phyloP scores from a whole-genome alignment of 108 stramenopile species.

The Skeletonema tropicum region DNA sequence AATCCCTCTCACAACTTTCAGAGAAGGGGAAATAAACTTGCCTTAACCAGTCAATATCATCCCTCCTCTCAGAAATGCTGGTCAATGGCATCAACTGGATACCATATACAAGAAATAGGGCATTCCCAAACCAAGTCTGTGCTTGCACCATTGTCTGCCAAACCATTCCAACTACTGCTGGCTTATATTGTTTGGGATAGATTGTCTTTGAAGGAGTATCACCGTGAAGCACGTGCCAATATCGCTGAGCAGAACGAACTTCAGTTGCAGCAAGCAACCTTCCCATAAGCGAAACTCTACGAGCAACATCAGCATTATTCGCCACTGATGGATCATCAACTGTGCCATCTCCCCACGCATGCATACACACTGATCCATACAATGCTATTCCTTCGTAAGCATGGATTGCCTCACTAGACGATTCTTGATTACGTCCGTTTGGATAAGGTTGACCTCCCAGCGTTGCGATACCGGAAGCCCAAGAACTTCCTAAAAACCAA shows the following conservation, averaged over 20 bases:
- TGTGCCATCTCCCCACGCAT: slow-evolving; percentile 40
- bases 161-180: slow-evolving; percentile 54
- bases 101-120: slow-evolving; percentile 71
- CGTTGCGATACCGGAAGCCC: slow-evolving; percentile 89
- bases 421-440: slow-evolving; percentile 97
- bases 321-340: slow-evolving; percentile 30
- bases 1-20: slow-evolving; percentile 60
- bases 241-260: slow-evolving; percentile 77
- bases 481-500: slow-evolving; percentile 84
- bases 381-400: slow-evolving; percentile 91
- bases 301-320: slow-evolving; percentile 53
- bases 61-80: slow-evolving; percentile 82
- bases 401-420: slow-evolving; percentile 89
- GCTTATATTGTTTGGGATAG: slow-evolving; percentile 21
- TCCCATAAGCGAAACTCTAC: slow-evolving; percentile 68
- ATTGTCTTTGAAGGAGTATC: slow-evolving; percentile 51
- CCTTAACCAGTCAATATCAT: slow-evolving; percentile 78
- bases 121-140: slow-evolving; percentile 70
- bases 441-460: slow-evolving; percentile 72
- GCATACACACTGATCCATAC: slow-evolving; percentile 82
- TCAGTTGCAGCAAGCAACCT: slow-evolving; percentile 82
- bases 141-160: slow-evolving; percentile 69
- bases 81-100: slow-evolving; percentile 92
- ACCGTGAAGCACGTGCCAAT: slow-evolving; percentile 62
- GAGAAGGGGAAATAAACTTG: slow-evolving; percentile 81